Evolutionary conservation across 768 basidiomycete species (phyloP).

Genomic region (Lanmaoa pseudosensibilis): DNA sequence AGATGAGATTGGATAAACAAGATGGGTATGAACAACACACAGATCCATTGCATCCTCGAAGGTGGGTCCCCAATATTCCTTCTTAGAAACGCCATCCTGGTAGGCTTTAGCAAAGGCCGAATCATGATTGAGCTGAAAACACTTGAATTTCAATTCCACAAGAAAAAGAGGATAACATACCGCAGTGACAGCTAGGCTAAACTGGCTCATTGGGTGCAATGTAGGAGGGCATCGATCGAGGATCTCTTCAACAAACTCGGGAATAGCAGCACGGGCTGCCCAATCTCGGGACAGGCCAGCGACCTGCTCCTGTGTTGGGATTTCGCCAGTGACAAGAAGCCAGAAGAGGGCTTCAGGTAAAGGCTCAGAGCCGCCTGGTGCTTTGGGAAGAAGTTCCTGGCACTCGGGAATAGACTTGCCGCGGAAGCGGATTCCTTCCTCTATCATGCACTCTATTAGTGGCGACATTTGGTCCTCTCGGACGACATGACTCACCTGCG

Average conservation of each 20-base stretch:
- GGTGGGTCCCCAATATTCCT: conserved; percentile 94
- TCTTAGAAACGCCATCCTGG: conserved; percentile 87
- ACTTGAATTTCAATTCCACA: not conserved
- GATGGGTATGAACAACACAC: conserved; percentile 38
- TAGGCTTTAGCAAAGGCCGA: conserved; percentile 97
- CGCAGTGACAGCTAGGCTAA: conserved; percentile 93
- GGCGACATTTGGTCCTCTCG: too few species aligned
- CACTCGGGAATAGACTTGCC: conserved; percentile 93
- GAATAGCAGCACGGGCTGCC: conserved; percentile 89
- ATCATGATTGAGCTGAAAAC: conserved; percentile 79
- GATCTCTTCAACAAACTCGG: conserved; percentile 94
- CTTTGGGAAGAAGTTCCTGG: conserved; percentile 85
- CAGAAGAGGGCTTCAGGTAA: conserved; percentile 95
- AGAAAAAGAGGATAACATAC: conserved; percentile 40
- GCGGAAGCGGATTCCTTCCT: conserved; percentile 98
- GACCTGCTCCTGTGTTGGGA: conserved; percentile 90
- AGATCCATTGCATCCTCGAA: conserved; percentile 91
- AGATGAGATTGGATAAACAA: conserved; percentile 1
- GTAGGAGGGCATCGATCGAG: conserved; percentile 92
- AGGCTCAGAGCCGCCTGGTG: conserved; percentile 83
- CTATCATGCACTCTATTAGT: conserved; percentile 36
- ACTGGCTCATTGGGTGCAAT: conserved; percentile 98
- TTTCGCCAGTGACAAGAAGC: conserved; percentile 92
- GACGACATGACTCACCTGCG: conserved; percentile 53
- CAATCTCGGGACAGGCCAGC: conserved; percentile 85